Base-by-base conservation (phyloP, 2,329 filamentous ascomycete genomes). In the Botrytis sinoallii region DNA sequence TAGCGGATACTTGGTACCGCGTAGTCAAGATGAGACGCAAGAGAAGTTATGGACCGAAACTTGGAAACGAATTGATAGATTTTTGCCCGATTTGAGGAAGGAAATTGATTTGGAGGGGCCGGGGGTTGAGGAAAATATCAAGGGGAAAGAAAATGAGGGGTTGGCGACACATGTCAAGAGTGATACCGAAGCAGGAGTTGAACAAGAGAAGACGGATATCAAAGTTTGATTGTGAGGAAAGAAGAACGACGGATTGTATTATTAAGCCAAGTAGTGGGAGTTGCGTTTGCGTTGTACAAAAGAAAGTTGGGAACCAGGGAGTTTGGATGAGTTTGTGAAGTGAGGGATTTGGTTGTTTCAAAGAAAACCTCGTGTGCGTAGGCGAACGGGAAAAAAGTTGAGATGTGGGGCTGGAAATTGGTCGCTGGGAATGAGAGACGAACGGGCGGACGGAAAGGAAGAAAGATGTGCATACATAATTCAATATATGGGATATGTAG, bases 1-100 rank as follows among this genome's bases (percentile, higher is more conserved):
- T 81, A 95, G 92, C 69, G 95, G 93, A 52, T 95, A 93, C 79
- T 88, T 99, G 8, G 90, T 93, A 0, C 88, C 93, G 1, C 93
- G 93, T 20, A 85, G 83, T 76, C 83, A 87, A 77, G 87, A 91
- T 75, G 80, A 85, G 1, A 84, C 83, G 8, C 87, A 88, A 78
- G 86, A 86, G 81, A 86, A 85, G 79, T 84, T 90, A 29, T 91
- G 86, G 88, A 84, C 82, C 22, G 89, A 91, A 81, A 91, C 86
- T 6, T 90, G 87, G 89, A 90, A 90, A 79, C 85, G 89, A 46
- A 88, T 91, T 74, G 89, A 91, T 78, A 85, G 89, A 20, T 91
- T 91, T 81, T 77, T 91, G 70, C 89, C 89, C 0, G 88, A 90
- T 70, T 79, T 91, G 69, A 85, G 86, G 70, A 85, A 82, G 61